Percentiles rank a stretch among this genome's conserved stretches.
phyloP scores from a whole-genome alignment of 257 asterid genomes.

The Plantago ovata region DNA sequence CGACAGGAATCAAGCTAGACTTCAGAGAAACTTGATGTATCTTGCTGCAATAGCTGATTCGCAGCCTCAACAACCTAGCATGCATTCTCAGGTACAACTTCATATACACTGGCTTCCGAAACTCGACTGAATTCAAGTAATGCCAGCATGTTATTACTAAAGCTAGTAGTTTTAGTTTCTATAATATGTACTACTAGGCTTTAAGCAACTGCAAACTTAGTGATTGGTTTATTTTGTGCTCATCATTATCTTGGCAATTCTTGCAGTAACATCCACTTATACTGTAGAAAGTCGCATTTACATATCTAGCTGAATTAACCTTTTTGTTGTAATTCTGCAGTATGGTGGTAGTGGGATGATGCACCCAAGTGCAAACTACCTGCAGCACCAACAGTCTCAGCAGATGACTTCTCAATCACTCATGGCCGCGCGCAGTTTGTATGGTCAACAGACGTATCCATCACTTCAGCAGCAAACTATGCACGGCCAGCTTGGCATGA shows the following conservation, averaged over 20 bases:
- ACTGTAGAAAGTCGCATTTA: no score
- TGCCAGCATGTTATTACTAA: no score
- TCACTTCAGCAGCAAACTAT: slow-evolving; percentile 74
- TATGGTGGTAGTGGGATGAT: slow-evolving; percentile 51
- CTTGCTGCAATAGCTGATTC: slow-evolving; percentile 98
- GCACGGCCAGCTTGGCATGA: slow-evolving; percentile 71
- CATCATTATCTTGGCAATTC: no score
- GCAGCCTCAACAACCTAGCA: slow-evolving; percentile 79
- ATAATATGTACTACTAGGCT: no score
- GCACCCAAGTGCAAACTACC: slow-evolving; percentile 65
- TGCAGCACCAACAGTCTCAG: slow-evolving; percentile 75
- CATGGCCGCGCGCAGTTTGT: slow-evolving; percentile 76
- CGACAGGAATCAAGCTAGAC: slow-evolving; percentile 75
- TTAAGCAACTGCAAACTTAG: no score
- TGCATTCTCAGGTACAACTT: slow-evolving; percentile 77
- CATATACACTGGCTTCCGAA: no score
- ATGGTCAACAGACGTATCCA: slow-evolving; percentile 68
- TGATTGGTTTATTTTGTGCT: no score
- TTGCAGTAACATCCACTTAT: no score
- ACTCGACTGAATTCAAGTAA: no score
- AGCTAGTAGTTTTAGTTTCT: no score
- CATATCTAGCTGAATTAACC: not conserved
- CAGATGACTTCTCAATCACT: slow-evolving; percentile 72
- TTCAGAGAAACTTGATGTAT: slow-evolving; percentile 91
- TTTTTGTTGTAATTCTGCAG: slow-evolving; percentile 21